These are phyloP conservation scores for Nicotiana paniculata DNA, from an alignment of 257 asterid genomes.

Conservation along the genomic window DNA sequence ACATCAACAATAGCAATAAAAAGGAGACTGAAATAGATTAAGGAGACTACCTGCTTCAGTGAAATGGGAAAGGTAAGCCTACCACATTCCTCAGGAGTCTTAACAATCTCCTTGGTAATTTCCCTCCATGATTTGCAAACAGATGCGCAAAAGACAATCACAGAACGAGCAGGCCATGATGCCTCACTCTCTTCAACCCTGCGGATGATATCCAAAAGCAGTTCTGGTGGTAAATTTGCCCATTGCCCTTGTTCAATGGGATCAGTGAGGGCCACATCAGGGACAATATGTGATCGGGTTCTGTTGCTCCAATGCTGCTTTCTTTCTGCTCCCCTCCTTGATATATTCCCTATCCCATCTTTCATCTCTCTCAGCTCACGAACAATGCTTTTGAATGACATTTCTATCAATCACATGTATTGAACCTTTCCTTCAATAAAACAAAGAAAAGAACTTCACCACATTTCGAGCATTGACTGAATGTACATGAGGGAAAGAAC, in stretches of 20 bases:
- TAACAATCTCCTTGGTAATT: constrained; percentile 86
- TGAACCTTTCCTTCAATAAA: constrained; percentile 11
- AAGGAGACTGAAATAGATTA: neutral
- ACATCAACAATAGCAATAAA: neutral
- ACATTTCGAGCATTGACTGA: too few relatives aligned
- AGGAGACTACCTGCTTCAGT: constrained; percentile 64
- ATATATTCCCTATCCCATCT: constrained; percentile 78
- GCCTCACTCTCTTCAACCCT: constrained; percentile 91
- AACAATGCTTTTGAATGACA: constrained; percentile 80
- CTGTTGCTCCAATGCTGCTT: constrained; percentile 69
- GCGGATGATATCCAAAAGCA: constrained; percentile 74
- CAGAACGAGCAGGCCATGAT: constrained; percentile 86
- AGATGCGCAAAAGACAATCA: constrained; percentile 77
- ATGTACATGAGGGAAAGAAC: neutral
- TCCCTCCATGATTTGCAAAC: constrained; percentile 96
- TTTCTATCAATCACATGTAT: constrained; percentile 24
- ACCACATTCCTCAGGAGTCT: constrained; percentile 91
- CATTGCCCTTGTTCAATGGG: constrained; percentile 75
- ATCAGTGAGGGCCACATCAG: constrained; percentile 52
- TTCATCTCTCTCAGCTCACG: constrained; percentile 73
- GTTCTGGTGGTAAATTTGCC: constrained; percentile 88
- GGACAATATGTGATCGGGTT: constrained; percentile 59
- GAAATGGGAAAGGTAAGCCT: constrained; percentile 90
- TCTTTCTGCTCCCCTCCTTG: constrained; percentile 52
- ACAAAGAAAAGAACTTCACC: neutral